Evolutionary conservation across 805 yeast genomes (phyloP).

Genomic region (Zygosaccharomyces kombuchaensis): DNA sequence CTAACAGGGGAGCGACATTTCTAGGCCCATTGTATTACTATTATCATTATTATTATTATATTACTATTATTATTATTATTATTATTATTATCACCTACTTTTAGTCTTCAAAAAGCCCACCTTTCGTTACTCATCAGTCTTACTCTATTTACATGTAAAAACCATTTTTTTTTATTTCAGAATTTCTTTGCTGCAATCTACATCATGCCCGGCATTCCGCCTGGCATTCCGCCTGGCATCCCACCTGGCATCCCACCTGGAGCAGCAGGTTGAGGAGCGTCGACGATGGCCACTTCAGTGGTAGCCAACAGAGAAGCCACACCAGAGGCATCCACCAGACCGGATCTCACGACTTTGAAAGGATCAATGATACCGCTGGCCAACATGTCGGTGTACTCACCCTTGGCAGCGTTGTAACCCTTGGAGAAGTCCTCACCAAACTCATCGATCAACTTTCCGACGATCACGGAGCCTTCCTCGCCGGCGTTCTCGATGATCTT

Average conservation of each 20-base stretch:
- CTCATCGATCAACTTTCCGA: conserved; percentile 67
- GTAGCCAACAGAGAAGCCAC: conserved; percentile 96
- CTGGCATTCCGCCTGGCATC: conserved; percentile 52
- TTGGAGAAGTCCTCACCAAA: conserved; percentile 68
- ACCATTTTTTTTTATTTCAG: not conserved
- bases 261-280: conserved; percentile 78
- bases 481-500: conserved; percentile 96
- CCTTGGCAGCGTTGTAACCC: conserved; percentile 91
- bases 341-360: conserved; percentile 94
- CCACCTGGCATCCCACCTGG: conserved; percentile 49
- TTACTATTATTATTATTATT: not conserved
- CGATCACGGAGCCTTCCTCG: conserved; percentile 94
- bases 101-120: not conserved
- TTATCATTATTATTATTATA: not conserved
- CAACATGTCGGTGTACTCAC: conserved; percentile 93
- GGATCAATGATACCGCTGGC: conserved; percentile 98
- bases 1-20: not conserved
- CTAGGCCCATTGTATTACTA: not conserved
- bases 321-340: conserved; percentile 94
- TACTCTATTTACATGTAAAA: conserved; percentile 3
- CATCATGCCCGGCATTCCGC: conserved; percentile 60
- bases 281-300: conserved; percentile 97
- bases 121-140: conserved; percentile 17
- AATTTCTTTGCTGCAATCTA: conserved; percentile 1
- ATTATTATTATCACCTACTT: too few species aligned